phyloP scores from a whole-genome alignment of 495 filamentous ascomycete species.

The Aspergillus funiculosus region DNA sequence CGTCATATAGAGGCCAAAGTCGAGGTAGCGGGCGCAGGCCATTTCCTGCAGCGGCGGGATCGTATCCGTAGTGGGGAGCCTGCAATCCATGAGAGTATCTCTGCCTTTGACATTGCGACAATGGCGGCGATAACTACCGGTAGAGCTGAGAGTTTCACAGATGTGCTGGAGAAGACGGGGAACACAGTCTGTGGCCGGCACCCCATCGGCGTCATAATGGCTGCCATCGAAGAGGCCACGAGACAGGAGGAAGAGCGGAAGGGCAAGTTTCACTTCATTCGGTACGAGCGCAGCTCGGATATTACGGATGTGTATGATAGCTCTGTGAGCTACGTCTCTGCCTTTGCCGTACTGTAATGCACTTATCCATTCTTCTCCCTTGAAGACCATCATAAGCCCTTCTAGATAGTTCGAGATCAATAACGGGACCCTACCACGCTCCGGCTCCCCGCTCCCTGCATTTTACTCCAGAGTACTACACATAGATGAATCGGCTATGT shows the following conservation, averaged over 20 bases:
- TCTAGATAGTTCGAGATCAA: no score
- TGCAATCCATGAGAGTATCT: conserved; percentile 81
- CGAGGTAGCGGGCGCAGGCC: conserved; percentile 32
- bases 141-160: conserved; percentile 59
- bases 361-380: no score
- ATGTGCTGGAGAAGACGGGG: conserved; percentile 60
- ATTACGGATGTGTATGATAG: conserved; percentile 66
- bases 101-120: conserved; percentile 67
- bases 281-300: conserved; percentile 87
- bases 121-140: conserved; percentile 81
- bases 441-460: no score
- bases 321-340: conserved; percentile 84
- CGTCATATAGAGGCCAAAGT: conserved; percentile 24
- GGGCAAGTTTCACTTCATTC: conserved; percentile 73
- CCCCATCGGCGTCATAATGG: conserved; percentile 93
- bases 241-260: conserved; percentile 33
- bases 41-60: conserved; percentile 35
- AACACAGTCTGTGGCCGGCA: conserved; percentile 96
- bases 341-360: conserved; percentile 36
- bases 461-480: no score
- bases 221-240: conserved; percentile 62
- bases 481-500: no score
- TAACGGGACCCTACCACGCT: no score
- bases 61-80: conserved; percentile 38
- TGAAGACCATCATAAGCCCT: no score